phyloP scores from a whole-genome alignment of 495 filamentous ascomycete genomes.

The Lasiosphaeria miniovina region DNA sequence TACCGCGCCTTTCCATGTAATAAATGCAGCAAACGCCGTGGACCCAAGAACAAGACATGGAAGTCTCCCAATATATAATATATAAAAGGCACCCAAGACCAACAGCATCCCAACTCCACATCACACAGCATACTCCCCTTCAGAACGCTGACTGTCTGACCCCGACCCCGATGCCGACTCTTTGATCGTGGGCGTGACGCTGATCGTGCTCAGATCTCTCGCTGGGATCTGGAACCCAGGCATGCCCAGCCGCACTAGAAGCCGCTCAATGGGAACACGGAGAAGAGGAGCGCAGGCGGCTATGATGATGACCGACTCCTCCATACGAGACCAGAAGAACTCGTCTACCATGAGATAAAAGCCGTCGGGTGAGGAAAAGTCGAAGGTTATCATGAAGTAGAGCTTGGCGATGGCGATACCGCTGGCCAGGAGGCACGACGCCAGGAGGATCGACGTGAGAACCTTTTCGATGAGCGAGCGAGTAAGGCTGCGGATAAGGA shows the following conservation, averaged over 20 bases:
- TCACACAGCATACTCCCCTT: no score
- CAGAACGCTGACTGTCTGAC: no score
- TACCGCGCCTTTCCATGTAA: no score
- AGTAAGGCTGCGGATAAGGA: background rate
- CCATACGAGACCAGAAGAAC: constrained; percentile 8
- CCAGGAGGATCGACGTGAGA: constrained; percentile 2
- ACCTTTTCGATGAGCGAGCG: constrained; percentile 10
- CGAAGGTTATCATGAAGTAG: constrained; percentile 3
- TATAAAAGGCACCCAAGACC: no score
- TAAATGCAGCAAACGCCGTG: no score
- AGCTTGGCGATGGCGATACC: constrained; percentile 4
- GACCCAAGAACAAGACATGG: no score
- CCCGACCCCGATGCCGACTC: no score
- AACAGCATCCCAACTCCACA: no score
- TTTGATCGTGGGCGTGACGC: background rate
- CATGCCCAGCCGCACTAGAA: background rate
- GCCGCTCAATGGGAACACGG: background rate
- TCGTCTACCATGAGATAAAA: constrained; percentile 6
- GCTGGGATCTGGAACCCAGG: background rate
- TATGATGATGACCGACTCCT: constrained; percentile 4
- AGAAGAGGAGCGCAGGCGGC: constrained; percentile 6
- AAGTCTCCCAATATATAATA: no score
- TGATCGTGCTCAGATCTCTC: background rate
- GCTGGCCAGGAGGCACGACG: constrained; percentile 7
- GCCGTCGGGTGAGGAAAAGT: constrained; percentile 4